Conservation (phyloP, 192 early-diverging fungal genomes). For the Backusella tarrabulga region DNA sequence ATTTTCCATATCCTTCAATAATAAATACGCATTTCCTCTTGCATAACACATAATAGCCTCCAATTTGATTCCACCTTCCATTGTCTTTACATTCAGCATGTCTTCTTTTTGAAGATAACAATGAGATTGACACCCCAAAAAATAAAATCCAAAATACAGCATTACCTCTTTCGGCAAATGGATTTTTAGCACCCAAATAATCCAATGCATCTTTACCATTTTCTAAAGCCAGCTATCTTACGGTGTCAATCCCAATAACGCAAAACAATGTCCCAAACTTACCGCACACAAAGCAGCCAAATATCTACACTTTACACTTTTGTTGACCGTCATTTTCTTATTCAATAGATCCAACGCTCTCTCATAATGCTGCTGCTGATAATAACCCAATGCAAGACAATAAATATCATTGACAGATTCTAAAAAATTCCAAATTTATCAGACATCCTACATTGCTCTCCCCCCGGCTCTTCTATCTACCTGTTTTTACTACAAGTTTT, state of each 20-base stretch:
- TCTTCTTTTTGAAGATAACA: background rate
- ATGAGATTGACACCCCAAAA: background rate
- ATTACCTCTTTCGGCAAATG: slow-evolving; percentile 30
- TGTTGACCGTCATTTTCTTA: slow-evolving; percentile 39
- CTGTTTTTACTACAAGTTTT: slow-evolving; percentile 58
- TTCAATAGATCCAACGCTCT: slow-evolving; percentile 45
- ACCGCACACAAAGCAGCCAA: slow-evolving; percentile 56
- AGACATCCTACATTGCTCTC: too few species aligned
- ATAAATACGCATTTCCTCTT: slow-evolving; percentile 52
- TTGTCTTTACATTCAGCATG: background rate
- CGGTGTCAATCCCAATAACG: background rate
- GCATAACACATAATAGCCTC: slow-evolving; percentile 64
- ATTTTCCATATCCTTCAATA: slow-evolving; percentile 43
- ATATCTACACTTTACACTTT: slow-evolving; percentile 48
- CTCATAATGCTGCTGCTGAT: slow-evolving; percentile 44
- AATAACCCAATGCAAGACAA: slow-evolving; percentile 50
- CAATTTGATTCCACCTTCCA: slow-evolving; percentile 37
- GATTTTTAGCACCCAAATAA: slow-evolving; percentile 50
- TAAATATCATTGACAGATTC: slow-evolving; percentile 48
- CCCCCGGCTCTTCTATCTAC: slow-evolving; percentile 33
- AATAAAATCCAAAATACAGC: too few species aligned
- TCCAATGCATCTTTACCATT: slow-evolving; percentile 57
- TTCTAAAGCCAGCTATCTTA: slow-evolving; percentile 40
- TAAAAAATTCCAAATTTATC: slow-evolving; percentile 11
- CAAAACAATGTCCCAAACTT: slow-evolving; percentile 17